Evolutionary conservation across 2,329 filamentous ascomycete species (phyloP).

Genomic region (Alternaria sp.): DNA sequence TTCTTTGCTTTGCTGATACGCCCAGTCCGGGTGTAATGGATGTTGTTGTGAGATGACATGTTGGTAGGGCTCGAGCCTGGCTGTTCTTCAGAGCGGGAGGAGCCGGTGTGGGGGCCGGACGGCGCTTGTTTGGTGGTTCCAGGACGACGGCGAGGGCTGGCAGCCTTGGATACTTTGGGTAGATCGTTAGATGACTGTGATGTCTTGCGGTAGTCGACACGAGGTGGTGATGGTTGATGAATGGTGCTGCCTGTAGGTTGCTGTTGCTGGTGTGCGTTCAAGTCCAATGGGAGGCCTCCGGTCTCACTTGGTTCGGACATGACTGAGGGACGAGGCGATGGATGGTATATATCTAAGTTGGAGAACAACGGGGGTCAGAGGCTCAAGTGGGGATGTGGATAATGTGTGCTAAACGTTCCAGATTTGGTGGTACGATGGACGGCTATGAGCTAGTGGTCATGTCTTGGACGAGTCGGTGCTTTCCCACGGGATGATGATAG

Average conservation of each 20-base stretch:
- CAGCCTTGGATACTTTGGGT: slow-evolving; percentile 26
- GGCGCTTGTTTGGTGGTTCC: slow-evolving; percentile 28
- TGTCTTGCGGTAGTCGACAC: slow-evolving; percentile 26
- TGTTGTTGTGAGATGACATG: slow-evolving; percentile 37
- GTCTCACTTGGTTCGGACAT: slow-evolving; percentile 44
- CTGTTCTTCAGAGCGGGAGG: slow-evolving; percentile 40
- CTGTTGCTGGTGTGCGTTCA: slow-evolving; percentile 25
- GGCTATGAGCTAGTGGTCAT: slow-evolving; percentile 41
- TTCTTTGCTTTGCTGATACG: slow-evolving; percentile 58
- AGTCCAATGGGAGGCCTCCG: slow-evolving; percentile 41
- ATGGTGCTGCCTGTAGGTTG: slow-evolving; percentile 30
- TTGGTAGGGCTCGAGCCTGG: slow-evolving; percentile 40
- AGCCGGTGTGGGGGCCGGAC: slow-evolving; percentile 32
- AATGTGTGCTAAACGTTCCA: slow-evolving; percentile 36
- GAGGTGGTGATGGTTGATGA: slow-evolving; percentile 19
- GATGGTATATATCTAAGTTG: slow-evolving; percentile 43
- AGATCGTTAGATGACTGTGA: slow-evolving; percentile 40
- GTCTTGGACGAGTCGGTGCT: slow-evolving; percentile 37
- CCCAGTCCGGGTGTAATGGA: slow-evolving; percentile 55
- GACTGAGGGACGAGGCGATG: slow-evolving; percentile 32
- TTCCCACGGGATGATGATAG: slow-evolving; percentile 37
- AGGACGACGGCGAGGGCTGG: slow-evolving; percentile 37
- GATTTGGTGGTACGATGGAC: slow-evolving; percentile 42
- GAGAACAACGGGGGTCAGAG: slow-evolving; percentile 35
- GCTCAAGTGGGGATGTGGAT: slow-evolving; percentile 40